These are phyloP conservation scores for Ramicandelaber brevisporus DNA, from an alignment of 192 early-diverging fungal genomes.

Conservation along the genomic window DNA sequence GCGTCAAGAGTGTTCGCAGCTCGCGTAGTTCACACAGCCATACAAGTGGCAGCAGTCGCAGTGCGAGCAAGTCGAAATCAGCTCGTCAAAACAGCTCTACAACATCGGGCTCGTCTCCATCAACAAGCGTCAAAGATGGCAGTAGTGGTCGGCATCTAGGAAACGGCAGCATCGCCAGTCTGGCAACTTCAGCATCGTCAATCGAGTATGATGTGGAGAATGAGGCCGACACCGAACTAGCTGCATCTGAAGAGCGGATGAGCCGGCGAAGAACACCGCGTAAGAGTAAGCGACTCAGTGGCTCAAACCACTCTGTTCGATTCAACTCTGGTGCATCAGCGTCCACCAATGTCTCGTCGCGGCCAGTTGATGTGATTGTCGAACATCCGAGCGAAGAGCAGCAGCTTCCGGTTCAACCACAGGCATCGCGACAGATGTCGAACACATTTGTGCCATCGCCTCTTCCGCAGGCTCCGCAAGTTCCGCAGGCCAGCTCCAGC, in stretches of 20 bases:
- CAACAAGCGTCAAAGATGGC: background rate
- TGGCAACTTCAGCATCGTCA: constrained; percentile 5
- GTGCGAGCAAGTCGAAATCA: background rate
- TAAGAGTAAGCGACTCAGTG: too few relatives aligned
- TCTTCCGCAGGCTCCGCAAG: background rate
- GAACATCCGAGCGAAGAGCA: constrained; percentile 10
- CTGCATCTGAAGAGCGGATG: too few relatives aligned
- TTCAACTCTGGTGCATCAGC: too few relatives aligned
- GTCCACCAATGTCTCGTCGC: too few relatives aligned
- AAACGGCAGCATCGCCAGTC: constrained; percentile 5
- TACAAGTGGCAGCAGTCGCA: constrained; percentile 1
- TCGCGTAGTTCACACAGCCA: background rate
- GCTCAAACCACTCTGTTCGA: too few relatives aligned
- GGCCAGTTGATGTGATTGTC: constrained; percentile 1
- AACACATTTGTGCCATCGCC: background rate
- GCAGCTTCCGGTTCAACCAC: constrained; percentile 6
- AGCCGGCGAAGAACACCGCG: too few relatives aligned
- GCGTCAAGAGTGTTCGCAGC: constrained; percentile 1
- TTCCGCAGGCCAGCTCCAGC: background rate
- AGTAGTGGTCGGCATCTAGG: constrained; percentile 5
- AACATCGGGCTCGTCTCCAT: background rate
- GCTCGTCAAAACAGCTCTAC: background rate
- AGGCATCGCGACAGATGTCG: background rate
- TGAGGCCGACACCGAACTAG: background rate
- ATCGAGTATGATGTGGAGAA: background rate